Percentiles rank a stretch among this genome's conserved stretches.
These are phyloP conservation scores for Rusavskia elegans DNA, from an alignment of 495 filamentous ascomycete genomes.

Conservation along the genomic window DNA sequence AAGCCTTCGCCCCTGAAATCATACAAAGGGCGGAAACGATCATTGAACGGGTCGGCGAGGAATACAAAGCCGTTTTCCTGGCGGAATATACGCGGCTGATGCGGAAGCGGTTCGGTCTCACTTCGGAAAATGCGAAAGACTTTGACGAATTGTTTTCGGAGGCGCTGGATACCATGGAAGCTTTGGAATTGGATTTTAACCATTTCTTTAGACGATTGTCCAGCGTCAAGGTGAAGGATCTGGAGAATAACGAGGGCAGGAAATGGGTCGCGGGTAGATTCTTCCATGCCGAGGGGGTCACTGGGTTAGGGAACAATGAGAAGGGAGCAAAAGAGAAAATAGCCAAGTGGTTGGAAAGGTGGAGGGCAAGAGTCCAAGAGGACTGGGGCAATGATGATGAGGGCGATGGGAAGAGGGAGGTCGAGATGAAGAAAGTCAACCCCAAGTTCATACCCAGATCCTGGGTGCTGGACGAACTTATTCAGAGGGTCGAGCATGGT, in stretches of 20 bases:
- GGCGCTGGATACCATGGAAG: conserved; percentile 67
- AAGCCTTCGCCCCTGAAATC: conserved; percentile 48
- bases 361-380: conserved; percentile 47
- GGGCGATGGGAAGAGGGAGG: conserved; percentile 43
- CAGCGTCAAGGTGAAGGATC: conserved; percentile 32
- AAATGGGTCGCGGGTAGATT: conserved; percentile 45
- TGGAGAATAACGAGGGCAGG: conserved; percentile 44
- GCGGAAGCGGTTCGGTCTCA: conserved; percentile 59
- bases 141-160: conserved; percentile 65
- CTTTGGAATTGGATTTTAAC: conserved; percentile 73
- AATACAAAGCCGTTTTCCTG: conserved; percentile 76
- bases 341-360: conserved; percentile 59
- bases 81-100: conserved; percentile 76
- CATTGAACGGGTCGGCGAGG: conserved; percentile 61
- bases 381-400: conserved; percentile 45
- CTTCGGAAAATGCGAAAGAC: conserved; percentile 45
- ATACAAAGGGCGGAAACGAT: conserved; percentile 67
- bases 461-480: conserved; percentile 91
- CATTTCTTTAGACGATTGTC: conserved; percentile 74
- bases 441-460: conserved; percentile 78
- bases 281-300: conserved; percentile 51
- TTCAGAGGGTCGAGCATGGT: conserved; percentile 68
- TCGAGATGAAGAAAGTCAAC: conserved; percentile 68
- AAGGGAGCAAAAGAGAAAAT: conserved; percentile 40
- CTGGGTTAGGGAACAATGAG: conserved; percentile 38